Evolutionary conservation across 2,329 filamentous ascomycete species (phyloP), one percentile per base, ranked within the genome.

Genomic region (Leptographium galeiforme): DNA sequence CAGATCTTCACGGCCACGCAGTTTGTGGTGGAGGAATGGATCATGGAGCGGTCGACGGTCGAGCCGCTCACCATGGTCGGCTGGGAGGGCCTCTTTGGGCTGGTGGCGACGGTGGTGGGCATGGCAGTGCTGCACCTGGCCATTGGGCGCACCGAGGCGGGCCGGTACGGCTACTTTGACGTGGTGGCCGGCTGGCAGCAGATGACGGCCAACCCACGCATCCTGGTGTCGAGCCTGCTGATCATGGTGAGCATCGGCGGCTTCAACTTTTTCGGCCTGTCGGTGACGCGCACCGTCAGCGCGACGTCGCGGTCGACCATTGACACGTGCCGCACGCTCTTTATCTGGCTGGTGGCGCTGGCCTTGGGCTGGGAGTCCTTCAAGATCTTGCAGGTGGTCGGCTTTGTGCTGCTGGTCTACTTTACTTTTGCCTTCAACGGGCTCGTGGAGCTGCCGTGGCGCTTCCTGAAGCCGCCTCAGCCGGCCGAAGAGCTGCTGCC

Each of bases 231-330:
- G 25, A 95, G 89, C 59, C 53, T 97, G 8, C 68, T 95, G 55
- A 97, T 97, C 66, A 98, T 98, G 93, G 78, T 98, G 60, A 95
- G 89, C 63, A 98, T 98, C 62, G 91, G 91, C 86, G 90, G 91
- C 52, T 98, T 97, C 79, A 98, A 98, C 72, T 98, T 95, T 74
- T 98, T 98, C 68, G 93, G 93, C 8, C 79, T 98, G 11, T 93
- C 87, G 0, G 91, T 98, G 10, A 98, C 93, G 1, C 82, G 88
- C 56, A 83, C 72, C 57, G 89, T 98, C 60, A 94, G 87, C 58
- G 93, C 93, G 12, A 98, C 93, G 0, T 89, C 91, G 1, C 82
- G 93, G 57, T 95, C 89, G 36, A 97, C 91, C 36, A 97, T 98
- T 62, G 93, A 98, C 68, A 98, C 93, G 1, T 97, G 90, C 74